These are phyloP conservation scores for Sindora glabra DNA, from an alignment of 306 rosid genomes.

Conservation along the genomic window DNA sequence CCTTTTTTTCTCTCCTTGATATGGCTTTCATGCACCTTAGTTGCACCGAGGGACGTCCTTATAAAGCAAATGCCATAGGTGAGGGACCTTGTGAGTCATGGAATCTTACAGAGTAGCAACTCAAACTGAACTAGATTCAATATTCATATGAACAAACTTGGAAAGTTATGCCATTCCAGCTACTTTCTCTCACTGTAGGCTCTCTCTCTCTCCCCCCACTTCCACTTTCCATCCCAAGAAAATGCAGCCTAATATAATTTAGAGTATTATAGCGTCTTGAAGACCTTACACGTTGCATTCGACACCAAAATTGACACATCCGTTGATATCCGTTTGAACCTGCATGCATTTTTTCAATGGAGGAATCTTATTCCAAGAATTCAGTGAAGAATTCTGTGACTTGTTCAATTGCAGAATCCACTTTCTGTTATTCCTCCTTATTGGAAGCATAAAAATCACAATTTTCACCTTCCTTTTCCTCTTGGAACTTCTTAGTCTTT, in stretches of 20 bases:
- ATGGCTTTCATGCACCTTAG: constrained; percentile 25
- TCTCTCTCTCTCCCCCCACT: constrained; percentile 9
- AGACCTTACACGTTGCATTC: constrained; percentile 26
- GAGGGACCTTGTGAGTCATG: constrained; percentile 13
- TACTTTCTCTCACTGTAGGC: constrained; percentile 19
- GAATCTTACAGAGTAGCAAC: constrained; percentile 36
- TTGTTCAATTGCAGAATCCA: constrained; percentile 21
- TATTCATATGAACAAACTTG: constrained; percentile 34
- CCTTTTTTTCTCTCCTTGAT: constrained; percentile 10
- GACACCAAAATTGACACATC: constrained; percentile 22
- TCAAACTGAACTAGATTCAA: constrained; percentile 17
- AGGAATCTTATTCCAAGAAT: constrained; percentile 37
- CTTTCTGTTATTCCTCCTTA: neutral
- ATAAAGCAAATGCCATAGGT: constrained; percentile 32
- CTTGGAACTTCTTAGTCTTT: constrained; percentile 20
- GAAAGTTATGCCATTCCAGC: constrained; percentile 30
- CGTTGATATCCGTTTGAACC: constrained; percentile 6
- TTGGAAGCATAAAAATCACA: constrained; percentile 29
- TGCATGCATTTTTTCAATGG: constrained; percentile 23
- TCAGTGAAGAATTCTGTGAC: constrained; percentile 19
- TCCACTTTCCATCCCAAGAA: constrained; percentile 18
- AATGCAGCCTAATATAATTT: constrained; percentile 18
- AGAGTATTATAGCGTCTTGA: constrained; percentile 7
- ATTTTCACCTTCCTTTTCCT: constrained; percentile 21
- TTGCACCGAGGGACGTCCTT: constrained; percentile 32